Conservation (phyloP, 1,284 basidiomycete genomes). For the Volvariella surrecta region DNA sequence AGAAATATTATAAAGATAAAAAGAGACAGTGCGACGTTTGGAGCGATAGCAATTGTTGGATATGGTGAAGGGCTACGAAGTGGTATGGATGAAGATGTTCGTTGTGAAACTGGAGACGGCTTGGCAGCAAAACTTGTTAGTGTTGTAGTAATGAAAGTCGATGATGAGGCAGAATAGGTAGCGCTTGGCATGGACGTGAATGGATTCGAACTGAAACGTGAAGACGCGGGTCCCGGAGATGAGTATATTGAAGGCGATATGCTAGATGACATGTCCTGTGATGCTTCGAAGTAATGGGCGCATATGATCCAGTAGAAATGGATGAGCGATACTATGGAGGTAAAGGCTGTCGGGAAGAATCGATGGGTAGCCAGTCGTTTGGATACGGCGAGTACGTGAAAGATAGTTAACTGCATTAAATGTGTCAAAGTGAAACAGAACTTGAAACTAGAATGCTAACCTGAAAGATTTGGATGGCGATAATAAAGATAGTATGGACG, state of each 20-base stretch:
- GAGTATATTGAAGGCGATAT: too few relatives aligned
- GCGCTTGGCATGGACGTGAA: too few relatives aligned
- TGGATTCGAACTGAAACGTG: too few relatives aligned
- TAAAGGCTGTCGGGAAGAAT: conserved; percentile 55
- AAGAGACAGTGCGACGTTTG: conserved; percentile 58
- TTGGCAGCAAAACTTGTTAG: too few relatives aligned
- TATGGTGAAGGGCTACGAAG: conserved; percentile 24
- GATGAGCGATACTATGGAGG: conserved; percentile 45
- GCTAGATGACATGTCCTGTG: too few relatives aligned
- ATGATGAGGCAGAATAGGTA: conserved; percentile 14
- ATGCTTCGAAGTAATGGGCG: not conserved
- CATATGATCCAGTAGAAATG: conserved; percentile 52
- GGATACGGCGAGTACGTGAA: conserved; percentile 55
- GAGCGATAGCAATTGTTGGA: conserved; percentile 64
- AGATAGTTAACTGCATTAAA: conserved; percentile 40
- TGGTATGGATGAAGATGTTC: too few relatives aligned
- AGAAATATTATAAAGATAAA: conserved; percentile 46
- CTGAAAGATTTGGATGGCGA: conserved; percentile 62
- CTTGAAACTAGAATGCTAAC: conserved; percentile 21
- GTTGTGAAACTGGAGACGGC: too few relatives aligned
- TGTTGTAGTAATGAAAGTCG: conserved; percentile 6
- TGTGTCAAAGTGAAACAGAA: not conserved
- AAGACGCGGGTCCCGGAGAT: too few relatives aligned
- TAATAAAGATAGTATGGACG: conserved; percentile 56
- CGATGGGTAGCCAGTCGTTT: conserved; percentile 53